These are phyloP conservation scores for Thraustochytrium striatum DNA, from an alignment of 352 stramenopile genomes.

Conservation along the genomic window DNA sequence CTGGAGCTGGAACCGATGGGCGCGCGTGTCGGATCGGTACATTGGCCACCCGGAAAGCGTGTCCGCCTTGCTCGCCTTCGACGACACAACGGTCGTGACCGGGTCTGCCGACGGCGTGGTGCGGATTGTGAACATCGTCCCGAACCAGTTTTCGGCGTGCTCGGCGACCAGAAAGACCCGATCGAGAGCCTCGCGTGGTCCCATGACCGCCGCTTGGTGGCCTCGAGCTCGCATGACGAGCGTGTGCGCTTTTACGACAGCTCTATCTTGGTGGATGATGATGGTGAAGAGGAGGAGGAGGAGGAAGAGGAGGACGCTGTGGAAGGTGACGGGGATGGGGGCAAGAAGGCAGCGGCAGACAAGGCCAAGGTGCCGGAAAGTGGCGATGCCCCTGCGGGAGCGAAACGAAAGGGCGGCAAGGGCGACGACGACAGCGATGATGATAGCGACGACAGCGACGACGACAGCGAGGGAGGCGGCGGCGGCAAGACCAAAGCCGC, in stretches of 20 bases:
- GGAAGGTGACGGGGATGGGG: background rate
- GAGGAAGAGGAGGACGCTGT: background rate
- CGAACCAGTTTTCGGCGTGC: constrained; percentile 93
- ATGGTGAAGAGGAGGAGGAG: constrained; percentile 30
- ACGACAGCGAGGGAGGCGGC: background rate
- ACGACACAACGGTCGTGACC: constrained; percentile 38
- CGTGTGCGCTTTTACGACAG: constrained; percentile 68
- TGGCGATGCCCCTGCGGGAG: background rate
- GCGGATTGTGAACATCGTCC: constrained; percentile 91
- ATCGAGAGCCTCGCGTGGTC: constrained; percentile 90
- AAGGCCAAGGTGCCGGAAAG: no score
- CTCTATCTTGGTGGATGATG: constrained; percentile 7
- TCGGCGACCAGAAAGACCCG: constrained; percentile 98
- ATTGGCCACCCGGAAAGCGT: constrained; percentile 43
- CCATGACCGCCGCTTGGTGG: constrained; percentile 99
- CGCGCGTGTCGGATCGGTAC: constrained; percentile 35
- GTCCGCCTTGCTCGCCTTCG: background rate
- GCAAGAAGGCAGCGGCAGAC: background rate
- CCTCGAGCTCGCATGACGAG: constrained; percentile 96
- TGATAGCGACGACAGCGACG: constrained; percentile 6
- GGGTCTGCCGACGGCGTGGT: constrained; percentile 90
- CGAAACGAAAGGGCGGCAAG: background rate
- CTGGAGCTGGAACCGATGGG: constrained; percentile 47
- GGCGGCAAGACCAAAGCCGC: background rate
- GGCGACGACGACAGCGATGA: background rate